phyloP scores from a whole-genome alignment of 2,329 filamentous ascomycete species.

The Beauveria asiatica region DNA sequence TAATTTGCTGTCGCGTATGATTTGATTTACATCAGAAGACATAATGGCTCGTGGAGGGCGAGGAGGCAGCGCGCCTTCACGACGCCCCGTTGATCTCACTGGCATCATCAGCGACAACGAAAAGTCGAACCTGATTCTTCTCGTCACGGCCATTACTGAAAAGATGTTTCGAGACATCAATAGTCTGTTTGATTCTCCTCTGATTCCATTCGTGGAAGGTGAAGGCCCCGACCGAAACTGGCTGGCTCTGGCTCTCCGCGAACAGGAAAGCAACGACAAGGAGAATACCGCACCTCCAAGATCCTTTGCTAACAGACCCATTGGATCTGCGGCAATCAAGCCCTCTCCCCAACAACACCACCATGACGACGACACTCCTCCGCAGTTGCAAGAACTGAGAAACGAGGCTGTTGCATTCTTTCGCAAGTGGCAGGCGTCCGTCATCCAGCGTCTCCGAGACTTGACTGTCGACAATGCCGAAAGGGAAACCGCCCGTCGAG shows the following conservation, averaged over 20 bases:
- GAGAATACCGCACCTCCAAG: conserved; percentile 13
- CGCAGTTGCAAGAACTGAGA: conserved; percentile 55
- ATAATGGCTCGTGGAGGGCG: conserved; percentile 33
- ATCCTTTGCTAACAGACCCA: conserved; percentile 19
- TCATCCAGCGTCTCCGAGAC: conserved; percentile 64
- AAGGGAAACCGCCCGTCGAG: not conserved
- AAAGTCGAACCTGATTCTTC: conserved; percentile 41
- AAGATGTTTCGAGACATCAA: conserved; percentile 44
- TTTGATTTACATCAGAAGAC: conserved; percentile 1
- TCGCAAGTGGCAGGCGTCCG: conserved; percentile 67
- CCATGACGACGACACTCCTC: conserved; percentile 15
- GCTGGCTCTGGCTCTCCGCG: conserved; percentile 25
- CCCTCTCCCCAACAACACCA: conserved; percentile 14
- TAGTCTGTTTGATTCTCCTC: conserved; percentile 42
- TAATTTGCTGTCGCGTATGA: conserved; percentile 2
- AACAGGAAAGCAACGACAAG: conserved; percentile 23
- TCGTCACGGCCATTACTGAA: conserved; percentile 45
- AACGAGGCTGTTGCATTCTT: conserved; percentile 63
- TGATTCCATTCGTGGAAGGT: conserved; percentile 23
- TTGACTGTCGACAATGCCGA: conserved; percentile 36
- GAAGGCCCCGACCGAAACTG: conserved; percentile 26
- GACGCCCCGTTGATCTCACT: conserved; percentile 43
- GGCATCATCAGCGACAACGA: conserved; percentile 39
- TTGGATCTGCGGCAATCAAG: conserved; percentile 24
- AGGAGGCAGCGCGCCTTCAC: conserved; percentile 25